Base-by-base conservation (phyloP, 192 early-diverging fungal species). In the Entomortierella lignicola region DNA sequence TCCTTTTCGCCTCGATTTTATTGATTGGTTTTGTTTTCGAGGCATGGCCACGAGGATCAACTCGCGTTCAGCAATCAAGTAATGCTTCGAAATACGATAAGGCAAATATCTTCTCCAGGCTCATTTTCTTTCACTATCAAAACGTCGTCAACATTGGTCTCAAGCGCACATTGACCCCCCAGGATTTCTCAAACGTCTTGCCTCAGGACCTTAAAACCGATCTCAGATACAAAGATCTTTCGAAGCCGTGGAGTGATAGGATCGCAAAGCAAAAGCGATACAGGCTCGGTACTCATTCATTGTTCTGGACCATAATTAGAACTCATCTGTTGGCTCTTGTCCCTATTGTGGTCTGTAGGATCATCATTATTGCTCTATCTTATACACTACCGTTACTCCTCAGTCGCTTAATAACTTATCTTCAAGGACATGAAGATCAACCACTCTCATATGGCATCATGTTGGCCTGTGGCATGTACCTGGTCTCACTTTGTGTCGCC, bases 381-480 rank as follows among this genome's bases (percentile, higher is more conserved):
- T 77, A 68, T 20, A 51, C 43, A 0, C 54, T 63, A 0, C 73
- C 73, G 21, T 21, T 62, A 5, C 23, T 77, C 4, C 55, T 77
- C 21, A 68, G 52, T 18, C 18, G 18, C 0, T 25, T 77, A 23
- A 44, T 77, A 18, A 43, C 17, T 42, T 77, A 69, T 52, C 21
- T 77, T 4, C 60, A 77, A n/a, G 60, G 69, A 12, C 51, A 66
- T 32, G 51, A 56, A 8, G 52, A 50, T 7, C 71, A 81, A 13
- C 85, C 83, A 21, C 27, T 31, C 25, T 88, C 85, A 69, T 85
- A 86, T 25, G 87, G 87, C 1, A 80, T 86, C 42, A 55, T 59
- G 7, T 42, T 89, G 8, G 85, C 75, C 4, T 1, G 68, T 2
- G 65, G 81, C 25, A 85, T 89, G 72, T 84, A 84, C 53, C 6